Conservation (phyloP, 1,284 basidiomycete species). For the Garcileccinum viscosum region DNA sequence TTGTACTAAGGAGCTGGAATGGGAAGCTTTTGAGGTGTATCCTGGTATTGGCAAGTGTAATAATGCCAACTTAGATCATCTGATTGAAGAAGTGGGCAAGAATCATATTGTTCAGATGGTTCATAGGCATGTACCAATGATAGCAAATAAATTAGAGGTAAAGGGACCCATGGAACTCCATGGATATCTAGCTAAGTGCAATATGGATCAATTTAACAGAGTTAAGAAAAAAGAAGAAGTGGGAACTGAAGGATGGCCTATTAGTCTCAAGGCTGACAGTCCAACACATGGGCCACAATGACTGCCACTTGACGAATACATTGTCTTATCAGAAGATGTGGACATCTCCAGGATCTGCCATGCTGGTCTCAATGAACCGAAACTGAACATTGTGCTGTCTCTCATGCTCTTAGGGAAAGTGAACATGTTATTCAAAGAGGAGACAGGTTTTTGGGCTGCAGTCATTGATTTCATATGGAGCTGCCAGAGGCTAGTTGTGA, state of each 20-base stretch:
- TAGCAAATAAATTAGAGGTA: slow-evolving; percentile 6
- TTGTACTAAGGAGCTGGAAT: slow-evolving; percentile 90
- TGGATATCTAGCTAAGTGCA: slow-evolving; percentile 22
- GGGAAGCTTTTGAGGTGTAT: slow-evolving; percentile 97
- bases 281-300: slow-evolving; percentile 1
- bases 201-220: slow-evolving; percentile 1
- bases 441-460: slow-evolving; percentile 90
- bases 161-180: slow-evolving; percentile 15
- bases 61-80: slow-evolving; percentile 76
- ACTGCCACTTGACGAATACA: slow-evolving; percentile 6
- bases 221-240: slow-evolving; percentile 2
- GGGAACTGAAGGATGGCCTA: slow-evolving; percentile 28
- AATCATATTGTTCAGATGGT: slow-evolving; percentile 78
- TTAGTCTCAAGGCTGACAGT: slow-evolving; percentile 22
- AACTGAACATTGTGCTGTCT: slow-evolving; percentile 68
- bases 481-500: slow-evolving; percentile 84
- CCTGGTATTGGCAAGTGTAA: slow-evolving; percentile 90
- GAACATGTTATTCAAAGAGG: slow-evolving; percentile 91
- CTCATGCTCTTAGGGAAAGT: slow-evolving; percentile 96
- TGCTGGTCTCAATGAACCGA: slow-evolving; percentile 25
- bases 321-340: slow-evolving; percentile 2
- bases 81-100: slow-evolving; percentile 91
- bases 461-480: slow-evolving; percentile 81
- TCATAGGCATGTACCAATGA: slow-evolving; percentile 17
- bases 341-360: background rate